Evolutionary conservation across 495 filamentous ascomycete genomes (phyloP), one percentile per base, ranked within the genome.

Genomic region (Trichoderma reesei): DNA sequence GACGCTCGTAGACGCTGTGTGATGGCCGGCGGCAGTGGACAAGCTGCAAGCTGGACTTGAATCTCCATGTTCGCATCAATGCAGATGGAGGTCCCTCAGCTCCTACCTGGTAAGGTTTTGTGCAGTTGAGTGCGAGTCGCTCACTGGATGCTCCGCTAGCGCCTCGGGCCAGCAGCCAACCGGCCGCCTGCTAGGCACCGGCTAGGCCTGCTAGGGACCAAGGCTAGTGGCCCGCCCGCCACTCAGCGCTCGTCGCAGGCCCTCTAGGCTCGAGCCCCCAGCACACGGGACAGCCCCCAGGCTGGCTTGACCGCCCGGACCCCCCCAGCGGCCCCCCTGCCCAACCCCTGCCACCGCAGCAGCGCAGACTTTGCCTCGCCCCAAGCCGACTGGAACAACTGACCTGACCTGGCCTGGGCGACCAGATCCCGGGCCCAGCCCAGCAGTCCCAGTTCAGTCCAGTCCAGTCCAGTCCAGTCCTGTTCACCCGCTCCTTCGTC

Each of bases 191-290:
- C 26, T 26, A 26, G 26, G 26, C 26, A 26, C 26, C 26, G 26
- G 26, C 26, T 26, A 26, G 26, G 26, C 26, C 26, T 26, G 26
- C 26, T 26, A 26, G 26, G 26, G 26, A 26, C 26, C 26, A 26
- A 56, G 51, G 51, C 51, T 56, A 56, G 51, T 56, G 51, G 51
- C 13, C 51, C 51, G 51, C 51, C 51, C 51, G 51, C 51, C 51
- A 56, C 51, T 56, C 51, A 56, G 51, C 51, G 51, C 51, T 56
- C 14, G 51, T 14, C 31, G 42, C 42, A 46, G 11, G 42, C 42
- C 26, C 42, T 46, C 42, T 46, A 46, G 42, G 13, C 42, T 26
- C 26, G 26, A 26, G 26, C 26, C 26, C 26, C 26, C 26, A 54
- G 46, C 26, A 56, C 51, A 56, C 51, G 51, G 51, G 51, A 56